A percentile compares a stretch with the other conserved stretches of the same genome.
phyloP scores from a whole-genome alignment of 2,329 filamentous ascomycete species.

The Botrytis cinerea region DNA sequence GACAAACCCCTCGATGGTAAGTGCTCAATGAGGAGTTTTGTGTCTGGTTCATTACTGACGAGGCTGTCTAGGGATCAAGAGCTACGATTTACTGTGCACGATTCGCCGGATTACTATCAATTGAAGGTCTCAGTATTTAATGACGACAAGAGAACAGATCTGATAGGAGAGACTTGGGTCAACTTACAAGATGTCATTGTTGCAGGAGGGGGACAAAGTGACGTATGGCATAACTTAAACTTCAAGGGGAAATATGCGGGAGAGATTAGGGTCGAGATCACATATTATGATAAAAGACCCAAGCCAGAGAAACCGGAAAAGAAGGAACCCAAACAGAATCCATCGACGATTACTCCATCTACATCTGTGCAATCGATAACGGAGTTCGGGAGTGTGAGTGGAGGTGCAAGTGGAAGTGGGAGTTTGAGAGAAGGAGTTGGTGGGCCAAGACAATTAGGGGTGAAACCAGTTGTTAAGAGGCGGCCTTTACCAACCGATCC shows the following conservation, averaged over 20 bases:
- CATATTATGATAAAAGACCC: constrained; percentile 87
- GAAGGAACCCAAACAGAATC: constrained; percentile 34
- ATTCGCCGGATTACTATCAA: constrained; percentile 93
- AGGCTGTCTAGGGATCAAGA: constrained; percentile 82
- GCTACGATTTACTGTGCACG: constrained; percentile 91
- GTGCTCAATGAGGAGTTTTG: constrained; percentile 35
- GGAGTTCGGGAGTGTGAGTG: constrained; percentile 18
- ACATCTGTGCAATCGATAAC: constrained; percentile 35
- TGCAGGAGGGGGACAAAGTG: constrained; percentile 86
- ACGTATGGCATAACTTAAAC: constrained; percentile 85
- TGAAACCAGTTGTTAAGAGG: constrained; percentile 67
- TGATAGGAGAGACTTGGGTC: constrained; percentile 94
- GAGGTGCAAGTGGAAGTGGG: constrained; percentile 7
- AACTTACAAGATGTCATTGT: constrained; percentile 79
- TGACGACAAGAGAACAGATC: constrained; percentile 95
- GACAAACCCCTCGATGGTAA: constrained; percentile 94
- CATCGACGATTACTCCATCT: constrained; percentile 42
- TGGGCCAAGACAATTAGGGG: constrained; percentile 50
- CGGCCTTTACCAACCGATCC: constrained; percentile 82
- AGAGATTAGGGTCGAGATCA: constrained; percentile 91
- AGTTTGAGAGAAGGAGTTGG: constrained; percentile 42
- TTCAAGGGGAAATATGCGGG: constrained; percentile 95
- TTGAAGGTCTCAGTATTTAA: constrained; percentile 97
- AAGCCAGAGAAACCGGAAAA: constrained; percentile 74
- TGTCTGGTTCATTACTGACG: constrained; percentile 29